These are phyloP conservation scores for Sutorius eximius DNA, from an alignment of 1,284 basidiomycete species.

Conservation along the genomic window DNA sequence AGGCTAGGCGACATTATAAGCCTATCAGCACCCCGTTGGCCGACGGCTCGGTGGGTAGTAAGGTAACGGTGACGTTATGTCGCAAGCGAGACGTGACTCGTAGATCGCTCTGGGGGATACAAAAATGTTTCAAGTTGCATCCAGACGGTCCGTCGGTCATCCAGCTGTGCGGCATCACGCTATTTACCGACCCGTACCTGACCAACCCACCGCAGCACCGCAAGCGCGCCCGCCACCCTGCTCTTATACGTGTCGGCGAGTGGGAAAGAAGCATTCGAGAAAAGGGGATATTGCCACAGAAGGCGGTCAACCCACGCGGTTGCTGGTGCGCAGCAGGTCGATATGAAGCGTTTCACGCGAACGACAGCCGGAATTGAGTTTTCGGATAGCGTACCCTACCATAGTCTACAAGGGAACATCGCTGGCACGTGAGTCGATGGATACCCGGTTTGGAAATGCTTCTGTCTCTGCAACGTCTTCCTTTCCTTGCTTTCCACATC, in stretches of 20 bases:
- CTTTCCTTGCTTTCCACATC: constrained; percentile 17
- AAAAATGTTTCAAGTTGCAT: constrained; percentile 18
- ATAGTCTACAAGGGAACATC: neutral
- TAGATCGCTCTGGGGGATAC: neutral
- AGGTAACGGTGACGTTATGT: constrained; percentile 15
- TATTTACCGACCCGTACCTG: constrained; percentile 2
- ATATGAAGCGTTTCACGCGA: constrained; percentile 3
- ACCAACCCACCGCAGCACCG: neutral
- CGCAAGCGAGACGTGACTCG: constrained; percentile 17
- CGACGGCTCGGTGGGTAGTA: neutral
- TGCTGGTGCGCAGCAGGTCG: neutral
- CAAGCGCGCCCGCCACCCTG: neutral
- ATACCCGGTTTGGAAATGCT: constrained; percentile 28
- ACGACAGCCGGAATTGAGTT: constrained; percentile 6
- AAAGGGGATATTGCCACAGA: neutral
- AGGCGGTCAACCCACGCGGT: neutral
- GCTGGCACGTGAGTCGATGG: constrained; percentile 20
- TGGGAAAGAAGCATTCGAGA: neutral
- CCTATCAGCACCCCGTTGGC: neutral
- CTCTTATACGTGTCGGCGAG: neutral
- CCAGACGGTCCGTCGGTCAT: neutral
- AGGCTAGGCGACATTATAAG: neutral
- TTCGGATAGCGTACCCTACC: too few relatives aligned
- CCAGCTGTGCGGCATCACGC: neutral
- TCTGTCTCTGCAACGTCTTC: constrained; percentile 23